A percentile compares a stretch with the other conserved stretches of the same genome.
phyloP scores from a whole-genome alignment of 1,284 basidiomycete genomes.

The Takashimella tepidaria region DNA sequence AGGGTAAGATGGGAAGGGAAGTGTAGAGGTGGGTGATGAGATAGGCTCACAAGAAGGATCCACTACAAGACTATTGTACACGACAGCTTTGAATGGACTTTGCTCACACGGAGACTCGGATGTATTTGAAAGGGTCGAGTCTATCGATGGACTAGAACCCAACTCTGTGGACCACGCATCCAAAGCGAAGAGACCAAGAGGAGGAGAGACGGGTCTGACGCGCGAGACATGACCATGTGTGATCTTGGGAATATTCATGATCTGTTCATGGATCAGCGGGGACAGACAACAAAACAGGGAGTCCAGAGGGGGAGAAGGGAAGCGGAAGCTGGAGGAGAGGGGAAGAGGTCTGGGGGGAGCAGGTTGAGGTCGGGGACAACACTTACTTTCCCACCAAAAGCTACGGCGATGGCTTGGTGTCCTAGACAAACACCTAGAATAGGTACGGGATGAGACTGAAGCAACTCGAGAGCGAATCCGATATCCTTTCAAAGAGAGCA shows the following conservation, averaged over 20 bases:
- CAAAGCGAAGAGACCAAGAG: constrained; percentile 34
- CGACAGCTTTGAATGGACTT: constrained; percentile 61
- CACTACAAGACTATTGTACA: constrained; percentile 62
- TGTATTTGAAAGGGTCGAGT: too few species aligned
- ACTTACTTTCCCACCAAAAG: constrained; percentile 60
- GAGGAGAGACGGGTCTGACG: constrained; percentile 46
- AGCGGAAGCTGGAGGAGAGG: too few species aligned
- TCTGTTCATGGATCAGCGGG: constrained; percentile 21
- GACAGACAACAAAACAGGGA: too few species aligned
- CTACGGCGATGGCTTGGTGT: constrained; percentile 78
- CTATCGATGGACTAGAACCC: too few species aligned
- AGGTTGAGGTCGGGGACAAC: too few species aligned
- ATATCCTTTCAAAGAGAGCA: constrained; percentile 36
- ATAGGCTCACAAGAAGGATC: constrained; percentile 38
- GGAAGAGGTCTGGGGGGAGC: too few species aligned
- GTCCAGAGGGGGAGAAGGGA: too few species aligned
- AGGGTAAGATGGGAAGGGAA: not conserved
- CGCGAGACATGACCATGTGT: constrained; percentile 71
- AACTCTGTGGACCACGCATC: too few species aligned
- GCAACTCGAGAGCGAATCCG: constrained; percentile 43
- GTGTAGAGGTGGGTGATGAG: not conserved
- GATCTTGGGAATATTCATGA: constrained; percentile 45
- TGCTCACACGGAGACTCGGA: not conserved
- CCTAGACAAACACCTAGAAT: constrained; percentile 72
- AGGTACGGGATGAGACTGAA: constrained; percentile 37